Evolutionary conservation across 805 yeast genomes (phyloP).

Genomic region (Saccharomyces paradoxus): DNA sequence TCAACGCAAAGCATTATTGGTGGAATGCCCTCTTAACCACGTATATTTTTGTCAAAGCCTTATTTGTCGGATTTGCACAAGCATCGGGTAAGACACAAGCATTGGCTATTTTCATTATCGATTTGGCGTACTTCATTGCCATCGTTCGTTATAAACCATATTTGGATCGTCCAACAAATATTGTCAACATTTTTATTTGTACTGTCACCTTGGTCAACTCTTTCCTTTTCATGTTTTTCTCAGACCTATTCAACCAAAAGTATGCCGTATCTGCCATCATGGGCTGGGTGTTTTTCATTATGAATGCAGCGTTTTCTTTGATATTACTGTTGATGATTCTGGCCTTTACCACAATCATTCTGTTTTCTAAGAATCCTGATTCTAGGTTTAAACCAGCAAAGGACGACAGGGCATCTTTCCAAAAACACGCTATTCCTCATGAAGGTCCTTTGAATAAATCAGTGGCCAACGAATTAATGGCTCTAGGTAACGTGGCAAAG

Average conservation of each 20-base stretch:
- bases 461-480: slow-evolving; percentile 48
- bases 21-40: slow-evolving; percentile 60
- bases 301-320: slow-evolving; percentile 83
- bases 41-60: slow-evolving; percentile 56
- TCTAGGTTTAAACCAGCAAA: slow-evolving; percentile 79
- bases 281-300: slow-evolving; percentile 84
- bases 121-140: slow-evolving; percentile 57
- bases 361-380: slow-evolving; percentile 79
- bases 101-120: slow-evolving; percentile 65
- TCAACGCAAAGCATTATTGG: slow-evolving; percentile 72
- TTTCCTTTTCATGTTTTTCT: slow-evolving; percentile 75
- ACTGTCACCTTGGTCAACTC: slow-evolving; percentile 71
- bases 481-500: slow-evolving; percentile 72
- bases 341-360: slow-evolving; percentile 50
- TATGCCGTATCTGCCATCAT: slow-evolving; percentile 74
- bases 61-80: slow-evolving; percentile 74
- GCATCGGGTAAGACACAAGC: slow-evolving; percentile 74
- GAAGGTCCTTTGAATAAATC: slow-evolving; percentile 27
- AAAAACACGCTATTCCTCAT: slow-evolving; percentile 32
- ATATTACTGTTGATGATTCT: slow-evolving; percentile 63
- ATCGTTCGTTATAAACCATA: slow-evolving; percentile 64
- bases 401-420: slow-evolving; percentile 91
- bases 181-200: slow-evolving; percentile 62
- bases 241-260: slow-evolving; percentile 75
- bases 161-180: slow-evolving; percentile 73